Evolutionary conservation across 192 early-diverging fungal species (phyloP).

Genomic region (Jimgerdemannia lactiflua): DNA sequence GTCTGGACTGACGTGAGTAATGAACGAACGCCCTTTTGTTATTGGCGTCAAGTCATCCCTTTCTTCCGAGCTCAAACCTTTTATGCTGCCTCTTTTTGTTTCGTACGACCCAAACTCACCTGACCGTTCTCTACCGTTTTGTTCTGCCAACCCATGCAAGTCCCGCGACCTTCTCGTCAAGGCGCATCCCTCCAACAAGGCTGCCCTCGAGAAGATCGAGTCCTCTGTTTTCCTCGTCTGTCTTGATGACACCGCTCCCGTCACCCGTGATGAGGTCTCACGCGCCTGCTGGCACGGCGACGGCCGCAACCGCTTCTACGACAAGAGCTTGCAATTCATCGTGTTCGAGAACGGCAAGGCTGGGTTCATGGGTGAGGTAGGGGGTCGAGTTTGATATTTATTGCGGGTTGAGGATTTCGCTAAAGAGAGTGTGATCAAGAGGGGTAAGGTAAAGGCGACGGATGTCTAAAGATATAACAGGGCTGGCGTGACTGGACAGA

Average conservation of each 20-base stretch:
- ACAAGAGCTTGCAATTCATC: conserved; percentile 96
- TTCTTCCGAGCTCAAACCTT: no score
- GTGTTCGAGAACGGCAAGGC: conserved; percentile 98
- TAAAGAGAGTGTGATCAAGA: no score
- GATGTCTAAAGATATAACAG: no score
- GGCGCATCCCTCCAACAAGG: conserved; percentile 66
- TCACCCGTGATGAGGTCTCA: conserved; percentile 85
- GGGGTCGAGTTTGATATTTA: no score
- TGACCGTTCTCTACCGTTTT: background rate
- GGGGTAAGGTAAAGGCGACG: no score
- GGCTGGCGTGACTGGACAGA: no score
- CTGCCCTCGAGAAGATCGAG: conserved; percentile 80
- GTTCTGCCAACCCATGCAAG: conserved; percentile 9
- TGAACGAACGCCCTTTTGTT: background rate
- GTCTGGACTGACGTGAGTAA: conserved; percentile 77
- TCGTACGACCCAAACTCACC: no score
- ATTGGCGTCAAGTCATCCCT: background rate
- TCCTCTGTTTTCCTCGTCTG: conserved; percentile 84
- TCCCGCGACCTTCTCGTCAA: conserved; percentile 63
- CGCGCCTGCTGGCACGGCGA: conserved; percentile 95
- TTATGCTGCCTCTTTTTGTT: no score
- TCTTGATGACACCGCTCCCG: conserved; percentile 84
- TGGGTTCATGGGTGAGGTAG: conserved; percentile 87
- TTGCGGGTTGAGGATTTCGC: no score
- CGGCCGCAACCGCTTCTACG: conserved; percentile 96